Percentiles rank a stretch among this genome's conserved stretches.
Evolutionary conservation across 192 early-diverging fungal species (phyloP).

Genomic region (Gaertneriomyces semiglobifer): DNA sequence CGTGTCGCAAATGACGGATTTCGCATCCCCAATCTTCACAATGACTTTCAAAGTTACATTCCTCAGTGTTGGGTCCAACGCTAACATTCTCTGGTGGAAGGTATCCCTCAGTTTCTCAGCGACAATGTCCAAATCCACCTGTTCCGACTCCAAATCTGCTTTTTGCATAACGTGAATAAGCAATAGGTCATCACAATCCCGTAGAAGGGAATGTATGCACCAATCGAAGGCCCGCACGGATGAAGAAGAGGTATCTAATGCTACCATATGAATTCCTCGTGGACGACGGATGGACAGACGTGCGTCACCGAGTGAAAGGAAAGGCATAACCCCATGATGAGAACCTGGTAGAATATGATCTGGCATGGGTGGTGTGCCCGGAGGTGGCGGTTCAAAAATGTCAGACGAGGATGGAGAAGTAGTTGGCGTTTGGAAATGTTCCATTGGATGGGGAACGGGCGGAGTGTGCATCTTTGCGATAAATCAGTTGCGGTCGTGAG

Average conservation of each 20-base stretch:
- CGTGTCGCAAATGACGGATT: neutral
- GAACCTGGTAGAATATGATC: constrained; percentile 1
- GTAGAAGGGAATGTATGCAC: neutral
- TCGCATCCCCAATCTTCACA: neutral
- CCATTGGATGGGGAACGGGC: neutral
- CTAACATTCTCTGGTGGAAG: constrained; percentile 1
- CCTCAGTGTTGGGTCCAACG: neutral
- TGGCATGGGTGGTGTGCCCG: neutral
- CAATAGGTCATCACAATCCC: constrained; percentile 1
- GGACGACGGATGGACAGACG: neutral
- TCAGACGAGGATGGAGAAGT: neutral
- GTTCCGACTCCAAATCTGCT: neutral
- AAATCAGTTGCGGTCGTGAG: no score
- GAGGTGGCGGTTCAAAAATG: constrained; percentile 12
- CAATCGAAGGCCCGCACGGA: constrained; percentile 4
- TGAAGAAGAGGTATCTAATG: neutral
- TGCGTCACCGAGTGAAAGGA: neutral
- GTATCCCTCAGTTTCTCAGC: neutral
- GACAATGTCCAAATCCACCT: no score
- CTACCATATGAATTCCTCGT: constrained; percentile 2
- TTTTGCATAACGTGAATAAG: neutral
- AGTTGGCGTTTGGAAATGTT: neutral
- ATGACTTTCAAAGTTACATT: neutral
- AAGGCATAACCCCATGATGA: neutral
- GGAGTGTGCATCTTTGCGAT: no score